Base-by-base conservation (phyloP, 179 eudicot species). In the Beta macrorhiza region DNA sequence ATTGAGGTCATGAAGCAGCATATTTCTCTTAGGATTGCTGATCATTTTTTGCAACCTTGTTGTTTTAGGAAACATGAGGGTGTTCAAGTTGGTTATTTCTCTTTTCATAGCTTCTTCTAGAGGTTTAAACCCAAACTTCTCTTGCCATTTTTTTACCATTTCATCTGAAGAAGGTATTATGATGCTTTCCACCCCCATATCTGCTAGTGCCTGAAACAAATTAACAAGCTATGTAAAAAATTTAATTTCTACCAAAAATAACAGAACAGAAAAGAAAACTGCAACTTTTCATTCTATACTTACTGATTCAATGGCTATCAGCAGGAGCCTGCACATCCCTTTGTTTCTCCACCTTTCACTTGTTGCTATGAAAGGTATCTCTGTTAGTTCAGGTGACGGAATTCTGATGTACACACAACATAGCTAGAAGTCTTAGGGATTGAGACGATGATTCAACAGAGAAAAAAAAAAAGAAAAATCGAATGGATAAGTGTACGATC, bases 301-400 rank as follows among this genome's bases (percentile, higher is more conserved):
- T 77, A 85, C 87, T 17, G 67, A 11, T 81, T 85, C 84, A 2
- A 87, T 74, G 49, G 32, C 44, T 5, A 0, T 2, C 22, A 85
- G 79, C 19, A 84, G 65, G 17, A 17, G 1, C 5, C 10, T 25
- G 29, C 87, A 82, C 70, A 78, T 25, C 20, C 89, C 86, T 17
- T 10, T 32, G 0, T 63, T 61, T 22, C 85, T 65, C 74, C 65
- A 70, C 0, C 5, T 20, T 14, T 83, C 74, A 16, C 72, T 44
- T 6, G 89, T 87, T 1, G 86, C 84, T 20, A 85, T 85, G 77
- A 82, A 84, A 25, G 89, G 87, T 62, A 87, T 87, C 37, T 87
- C 89, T 37, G 87, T 79, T 11, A 85, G 4, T 3, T 56, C 64
- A 22, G 83, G 74, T 59, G 87, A 80, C 6, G 85, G 84, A 5